Evolutionary conservation across 2,329 filamentous ascomycete species (phyloP), one percentile per base, ranked within the genome.

Genomic region (Bipolaris zeicola): DNA sequence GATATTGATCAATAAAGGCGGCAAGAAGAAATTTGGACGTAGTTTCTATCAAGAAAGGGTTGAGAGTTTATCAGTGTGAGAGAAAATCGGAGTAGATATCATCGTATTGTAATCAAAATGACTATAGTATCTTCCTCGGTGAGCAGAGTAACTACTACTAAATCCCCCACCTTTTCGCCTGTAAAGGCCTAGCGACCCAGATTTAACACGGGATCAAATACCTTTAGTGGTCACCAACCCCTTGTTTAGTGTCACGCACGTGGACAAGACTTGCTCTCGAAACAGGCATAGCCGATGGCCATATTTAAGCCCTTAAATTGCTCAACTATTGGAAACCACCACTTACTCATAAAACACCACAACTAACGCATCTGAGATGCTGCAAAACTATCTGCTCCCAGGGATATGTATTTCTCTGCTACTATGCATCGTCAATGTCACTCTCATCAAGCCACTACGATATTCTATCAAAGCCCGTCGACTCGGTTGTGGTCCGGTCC

Each of bases 401-500:
- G 39, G 1, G 0, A 41, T 2, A 0, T 3, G 22, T 18, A 0
- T 45, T 0, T 3, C 45, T 0, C 34, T 55, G 0, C 2, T 55
- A 0, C 2, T 45, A 0, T 33, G 20, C 5, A 1, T 55, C 2
- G 2, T 13, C 11, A 41, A 46, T 13, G 3, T 0, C 0, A 1
- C 36, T 6, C 0, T 55, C 0, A 13, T 55, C 33, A 55, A 45
- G 11, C 41, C 52, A 10, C 11, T 51, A 8, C 52, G 26, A 11
- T 26, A 50, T 24, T 11, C 16, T 18, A 7, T 45, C 41, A 55
- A 55, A 20, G 34, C 39, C 39, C 52, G 46, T 0, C 18, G 26
- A 5, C 47, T 55, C 5, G 34, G 47, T 45, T 55, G 52, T 34
- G 46, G 52, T 14, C 16, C 46, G 11, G 41, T 55, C 2, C 47